Conservation (phyloP, 495 filamentous ascomycete genomes). For the Cercophora newfieldiana region DNA sequence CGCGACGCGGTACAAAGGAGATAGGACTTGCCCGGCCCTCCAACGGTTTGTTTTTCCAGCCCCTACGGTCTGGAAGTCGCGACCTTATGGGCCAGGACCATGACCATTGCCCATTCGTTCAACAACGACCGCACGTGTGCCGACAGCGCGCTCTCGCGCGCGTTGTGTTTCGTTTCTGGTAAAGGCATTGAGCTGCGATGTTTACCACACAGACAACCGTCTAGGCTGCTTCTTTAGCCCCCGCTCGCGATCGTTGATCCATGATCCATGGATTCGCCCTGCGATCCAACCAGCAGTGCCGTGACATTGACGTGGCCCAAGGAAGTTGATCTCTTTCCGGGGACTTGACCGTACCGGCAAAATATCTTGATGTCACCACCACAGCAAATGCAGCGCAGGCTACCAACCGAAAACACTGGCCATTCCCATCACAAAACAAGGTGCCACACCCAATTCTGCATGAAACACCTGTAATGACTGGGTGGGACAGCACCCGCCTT, state of each 20-base stretch:
- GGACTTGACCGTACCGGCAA: constrained; percentile 14
- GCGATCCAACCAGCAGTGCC: constrained; percentile 7
- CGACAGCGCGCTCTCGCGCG: not conserved
- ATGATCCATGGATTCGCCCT: not conserved
- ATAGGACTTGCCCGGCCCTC: not conserved
- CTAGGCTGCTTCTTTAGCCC: constrained; percentile 6
- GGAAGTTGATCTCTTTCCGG: constrained; percentile 4
- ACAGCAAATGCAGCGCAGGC: not conserved
- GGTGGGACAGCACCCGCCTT: constrained; percentile 26
- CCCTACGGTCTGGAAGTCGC: not conserved
- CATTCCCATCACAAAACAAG: not conserved
- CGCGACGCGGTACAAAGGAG: constrained; percentile 7
- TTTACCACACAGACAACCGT: constrained; percentile 17
- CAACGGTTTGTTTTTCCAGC: constrained; percentile 3
- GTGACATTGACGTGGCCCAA: constrained; percentile 9
- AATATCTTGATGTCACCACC: constrained; percentile 13
- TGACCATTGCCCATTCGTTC: not conserved
- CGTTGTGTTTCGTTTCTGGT: constrained; percentile 1
- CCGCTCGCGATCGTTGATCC: not conserved
- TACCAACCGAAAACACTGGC: not conserved
- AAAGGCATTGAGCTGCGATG: constrained; percentile 8
- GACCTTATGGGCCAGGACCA: not conserved
- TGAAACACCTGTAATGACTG: constrained; percentile 29
- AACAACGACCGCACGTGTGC: not conserved
- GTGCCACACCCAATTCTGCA: constrained; percentile 15